Evolutionary conservation across 129 eudicot species (phyloP).

Genomic region (Daucus carota): DNA sequence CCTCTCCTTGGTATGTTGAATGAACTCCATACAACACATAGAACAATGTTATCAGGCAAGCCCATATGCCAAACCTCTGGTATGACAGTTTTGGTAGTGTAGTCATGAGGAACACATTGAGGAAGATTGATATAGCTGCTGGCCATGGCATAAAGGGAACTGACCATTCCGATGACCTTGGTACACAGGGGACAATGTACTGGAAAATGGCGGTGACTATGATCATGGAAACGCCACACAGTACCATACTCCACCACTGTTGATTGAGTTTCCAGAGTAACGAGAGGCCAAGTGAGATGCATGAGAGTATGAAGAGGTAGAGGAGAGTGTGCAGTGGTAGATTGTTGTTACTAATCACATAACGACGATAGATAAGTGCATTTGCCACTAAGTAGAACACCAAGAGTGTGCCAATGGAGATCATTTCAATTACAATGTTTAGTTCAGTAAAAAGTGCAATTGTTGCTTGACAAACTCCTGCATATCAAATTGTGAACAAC

Average conservation of each 20-base stretch:
- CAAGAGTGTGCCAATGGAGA: conserved; percentile 70
- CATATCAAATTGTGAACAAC: background rate
- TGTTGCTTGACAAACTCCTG: conserved; percentile 66
- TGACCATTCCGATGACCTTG: conserved; percentile 33
- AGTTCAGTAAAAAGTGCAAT: conserved; percentile 83
- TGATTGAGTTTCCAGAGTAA: conserved; percentile 51
- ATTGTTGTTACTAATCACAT: conserved; percentile 34
- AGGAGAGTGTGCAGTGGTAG: conserved; percentile 36
- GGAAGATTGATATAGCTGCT: conserved; percentile 51
- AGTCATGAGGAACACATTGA: conserved; percentile 66
- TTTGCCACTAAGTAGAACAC: conserved; percentile 73
- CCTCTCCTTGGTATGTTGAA: conserved; percentile 59
- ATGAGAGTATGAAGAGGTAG: conserved; percentile 47
- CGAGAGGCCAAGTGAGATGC: conserved; percentile 48
- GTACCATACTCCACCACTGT: conserved; percentile 43
- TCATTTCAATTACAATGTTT: conserved; percentile 56
- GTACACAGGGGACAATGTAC: conserved; percentile 24
- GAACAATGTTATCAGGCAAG: conserved; percentile 52
- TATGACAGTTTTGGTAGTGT: conserved; percentile 45
- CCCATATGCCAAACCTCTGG: conserved; percentile 69
- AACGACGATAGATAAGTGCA: conserved; percentile 61
- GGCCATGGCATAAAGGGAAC: conserved; percentile 91
- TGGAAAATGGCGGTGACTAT: conserved; percentile 44
- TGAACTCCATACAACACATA: conserved; percentile 75
- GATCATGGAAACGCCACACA: conserved; percentile 32